These are phyloP conservation scores for Ogataea kodamae DNA, from an alignment of 805 yeast genomes.

Conservation along the genomic window DNA sequence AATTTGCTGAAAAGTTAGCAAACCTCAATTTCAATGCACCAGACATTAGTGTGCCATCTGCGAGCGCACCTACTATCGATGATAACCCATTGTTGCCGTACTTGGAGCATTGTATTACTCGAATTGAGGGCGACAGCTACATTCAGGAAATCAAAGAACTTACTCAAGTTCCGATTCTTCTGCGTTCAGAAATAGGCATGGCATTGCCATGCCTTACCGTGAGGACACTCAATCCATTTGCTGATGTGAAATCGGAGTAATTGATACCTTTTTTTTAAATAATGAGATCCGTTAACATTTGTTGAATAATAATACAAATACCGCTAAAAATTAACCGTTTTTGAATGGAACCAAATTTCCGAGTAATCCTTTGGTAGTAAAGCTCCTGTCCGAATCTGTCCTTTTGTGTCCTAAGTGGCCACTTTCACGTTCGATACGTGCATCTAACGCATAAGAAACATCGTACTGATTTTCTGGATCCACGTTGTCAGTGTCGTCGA, in stretches of 20 bases:
- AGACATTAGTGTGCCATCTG: constrained; percentile 30
- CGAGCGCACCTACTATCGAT: constrained; percentile 30
- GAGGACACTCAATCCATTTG: constrained; percentile 83
- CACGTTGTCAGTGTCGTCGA: constrained; percentile 54
- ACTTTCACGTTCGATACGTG: constrained; percentile 29
- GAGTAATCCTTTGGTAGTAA: constrained; percentile 18
- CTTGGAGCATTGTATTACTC: constrained; percentile 51
- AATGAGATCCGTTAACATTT: constrained; percentile 9
- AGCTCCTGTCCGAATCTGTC: constrained; percentile 14
- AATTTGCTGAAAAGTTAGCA: constrained; percentile 46
- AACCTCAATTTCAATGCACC: constrained; percentile 52
- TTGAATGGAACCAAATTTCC: constrained; percentile 12
- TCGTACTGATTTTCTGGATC: constrained; percentile 38
- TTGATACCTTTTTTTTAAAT: constrained; percentile 19
- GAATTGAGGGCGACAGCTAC: constrained; percentile 56
- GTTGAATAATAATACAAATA: constrained; percentile 3
- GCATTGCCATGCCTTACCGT: constrained; percentile 94
- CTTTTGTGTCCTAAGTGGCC: constrained; percentile 30
- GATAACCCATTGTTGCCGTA: constrained; percentile 52
- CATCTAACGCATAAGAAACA: constrained; percentile 27
- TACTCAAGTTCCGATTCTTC: constrained; percentile 73
- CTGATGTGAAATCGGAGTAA: constrained; percentile 16
- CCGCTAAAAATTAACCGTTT: constrained; percentile 1
- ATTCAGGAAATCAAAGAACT: constrained; percentile 83
- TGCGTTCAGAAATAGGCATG: constrained; percentile 92